Base-by-base conservation (phyloP, 148 eudicot species). In the Rhododendron mucronatum region DNA sequence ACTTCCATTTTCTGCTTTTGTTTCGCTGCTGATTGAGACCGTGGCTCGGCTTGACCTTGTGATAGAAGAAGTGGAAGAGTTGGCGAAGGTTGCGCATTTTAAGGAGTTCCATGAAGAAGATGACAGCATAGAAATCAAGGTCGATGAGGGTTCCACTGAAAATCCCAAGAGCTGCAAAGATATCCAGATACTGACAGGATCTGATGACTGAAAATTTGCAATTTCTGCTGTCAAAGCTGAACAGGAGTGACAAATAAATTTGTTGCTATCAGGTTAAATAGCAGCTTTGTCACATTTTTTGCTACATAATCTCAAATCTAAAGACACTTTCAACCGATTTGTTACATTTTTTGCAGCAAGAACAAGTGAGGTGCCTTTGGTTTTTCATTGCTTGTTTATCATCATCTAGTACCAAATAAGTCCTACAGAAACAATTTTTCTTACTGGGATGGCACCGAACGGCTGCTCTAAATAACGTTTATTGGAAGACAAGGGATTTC, bases 1-100 rank as follows among this genome's bases (percentile, higher is more conserved):
- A 39, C 86, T 85, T 55, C 86, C 82, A 37, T 85, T 85, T 77
- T 82, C 86, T 28, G 75, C 82, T 37, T 85, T 85, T 59, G 82
- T 77, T 35, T 85, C 82, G 20, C 86, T 85, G 51, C 86, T 85
- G 28, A 57, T 85, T 39, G 86, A 85, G 63, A 35, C 74, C 35
- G 82, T 85, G 81, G 86, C 86, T 37, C 47, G 57, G 55, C 86
- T 85, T 48, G 86, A 55, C 48, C 81, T 47, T 21, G 86, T 85
- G 82, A 85, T 85, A 55, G 82, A 85, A 77, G 86, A 76, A 76
- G 82, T 77, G 79, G 82, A 85, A 50, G 86, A 85, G 74, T 78
- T 85, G 82, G 86, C 73, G n/a, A 57, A 85, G 63, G 30, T 85
- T 44, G 86, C 86, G 12, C 86, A 85, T 85, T 85, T 85, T 35